Evolutionary conservation across 169 alveolate species (phyloP), one percentile per base, ranked within the genome.

Genomic region (Plasmodium reichenowi): DNA sequence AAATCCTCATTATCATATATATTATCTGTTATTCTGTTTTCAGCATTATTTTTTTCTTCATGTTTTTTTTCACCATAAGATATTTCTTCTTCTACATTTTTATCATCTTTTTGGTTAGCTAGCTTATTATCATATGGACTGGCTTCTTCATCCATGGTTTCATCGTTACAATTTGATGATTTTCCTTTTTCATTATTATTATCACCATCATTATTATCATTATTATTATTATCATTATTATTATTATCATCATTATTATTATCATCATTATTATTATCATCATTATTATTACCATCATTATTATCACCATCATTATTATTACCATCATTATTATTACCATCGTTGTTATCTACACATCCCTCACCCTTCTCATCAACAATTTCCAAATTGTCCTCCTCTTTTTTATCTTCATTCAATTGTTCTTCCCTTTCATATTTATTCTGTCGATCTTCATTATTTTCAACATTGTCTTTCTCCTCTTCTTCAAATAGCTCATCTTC

Each of bases 401-500:
- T 60, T 15, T 52, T 59, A 15, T 68, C 72, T 50, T 48, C 89
- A 8, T 8, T 10, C 4, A 5, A 12, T 9, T 24, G 64, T 70
- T 38, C 24, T 10, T 70, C 62, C 2, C 47, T 17, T 4, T 24
- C 75, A 58, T 76, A 66, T 15, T 52, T 59, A 6, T 68, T 60
- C 24, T 43, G 52, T 2, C 10, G 47, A 20, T 20, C 15, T 60
- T 60, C 20, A 56, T 47, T 58, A 13, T 20, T 24, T 3, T 74
- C 72, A 22, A 67, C 29, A 20, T 52, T 24, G 4, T 74, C 85
- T 12, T 12, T 43, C 13, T 68, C 8, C 59, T 72, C 20, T 38
- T 73, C 74, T 45, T 56, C 74, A 54, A 43, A 63, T 43, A 45
- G 26, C 5, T 73, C 86, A 73, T 73, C 86, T 4, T 68, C 54